Base-by-base conservation (phyloP, 2,329 filamentous ascomycete genomes). In the Diaporthe humulicola region DNA sequence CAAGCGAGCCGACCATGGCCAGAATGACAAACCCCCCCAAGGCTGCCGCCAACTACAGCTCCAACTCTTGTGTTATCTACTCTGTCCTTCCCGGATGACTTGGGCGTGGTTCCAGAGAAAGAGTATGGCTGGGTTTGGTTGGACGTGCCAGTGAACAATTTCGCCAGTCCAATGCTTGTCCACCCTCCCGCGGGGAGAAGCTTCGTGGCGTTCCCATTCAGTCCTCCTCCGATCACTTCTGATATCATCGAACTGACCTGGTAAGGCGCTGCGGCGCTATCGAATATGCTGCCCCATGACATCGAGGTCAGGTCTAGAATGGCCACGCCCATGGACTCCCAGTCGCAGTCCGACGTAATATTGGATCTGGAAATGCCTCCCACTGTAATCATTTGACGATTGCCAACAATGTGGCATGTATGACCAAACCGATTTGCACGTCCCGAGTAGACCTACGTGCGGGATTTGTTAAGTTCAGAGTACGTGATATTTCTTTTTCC, bases 91-190 rank as follows among this genome's bases (percentile, higher is more conserved):
- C 36, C 57, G 40, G 33, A 8, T 4, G 33, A 8, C 56, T 4
- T n/a, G 40, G 57, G 4, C 4, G 4, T 2, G 9, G 19, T 38
- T 19, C 33, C 57, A 40, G 57, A 8, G 7, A 36, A 36, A 60
- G 57, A 40, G 28, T 40, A 60, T 15, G 57, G 36, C 17, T 38
- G 0, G 40, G 57, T 60, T 10, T 60, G 57, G 22, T 60, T 60
- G 1, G 33, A 25, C 1, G 36, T 60, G 5, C 57, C 57, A 17
- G 57, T 22, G 12, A 58, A 58, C 6, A 58, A n/a, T 2, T 14
- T 58, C 33, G 56, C 56, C 3, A 58, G 56, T 30, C 56, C 56
- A 28, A 33, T 58, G 56, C 56, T 58, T 38, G 33, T 58, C 56
- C 56, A 58, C 0, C 56, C 30, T 3, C 30, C 56, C 2, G 36